Evolutionary conservation across 2,329 filamentous ascomycete species (phyloP), one percentile per base, ranked within the genome.

Genomic region (Talaromyces funiculosus): DNA sequence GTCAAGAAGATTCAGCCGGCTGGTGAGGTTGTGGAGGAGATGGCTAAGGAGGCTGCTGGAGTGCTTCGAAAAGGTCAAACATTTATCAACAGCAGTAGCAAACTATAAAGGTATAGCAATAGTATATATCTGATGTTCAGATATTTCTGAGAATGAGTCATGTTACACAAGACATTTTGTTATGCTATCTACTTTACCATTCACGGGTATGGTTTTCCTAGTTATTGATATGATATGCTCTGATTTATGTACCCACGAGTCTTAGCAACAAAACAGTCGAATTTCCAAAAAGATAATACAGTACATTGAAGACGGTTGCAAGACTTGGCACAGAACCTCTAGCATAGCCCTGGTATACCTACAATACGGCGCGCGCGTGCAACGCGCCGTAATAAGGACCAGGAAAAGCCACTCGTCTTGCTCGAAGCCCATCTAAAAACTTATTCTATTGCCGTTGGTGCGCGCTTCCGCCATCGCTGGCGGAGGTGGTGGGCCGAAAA

Each of bases 11-110:
- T 97, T 62, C 86, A 94, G 79, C 91, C 92, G 0, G 93, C 93
- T 0, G 83, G 80, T 51, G 83, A 87, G 65, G 96, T 97, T 77
- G 86, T 97, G n/a, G 83, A 86, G 63, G 91, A 95, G 66, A 97
- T 97, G 91, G 90, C 96, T 9, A 76, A 78, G 20, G 87, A 92
- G 72, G 90, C 90, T 1, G 85, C 86, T 8, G 81, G 83, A 1
- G 84, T 88, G 80, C 71, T 95, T 67, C 84, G 80, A 72, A 71
- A 81, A 29, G 88, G 86, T 3, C 77, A 81, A 40, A 75, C 76
- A 2, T 92, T 89, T 74, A 72, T 92, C 62, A 66, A 57, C 26
- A 69, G 69, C 26, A 67, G 67, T 12, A 82, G 79, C 63, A 81
- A 78, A 63, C 67, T 83, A 60, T 82, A 71, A 70, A 47, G 31